Percentiles rank a stretch among this genome's conserved stretches.
Evolutionary conservation across 2,329 filamentous ascomycete species (phyloP).

Genomic region (Hawksworthiomyces lignivorus): DNA sequence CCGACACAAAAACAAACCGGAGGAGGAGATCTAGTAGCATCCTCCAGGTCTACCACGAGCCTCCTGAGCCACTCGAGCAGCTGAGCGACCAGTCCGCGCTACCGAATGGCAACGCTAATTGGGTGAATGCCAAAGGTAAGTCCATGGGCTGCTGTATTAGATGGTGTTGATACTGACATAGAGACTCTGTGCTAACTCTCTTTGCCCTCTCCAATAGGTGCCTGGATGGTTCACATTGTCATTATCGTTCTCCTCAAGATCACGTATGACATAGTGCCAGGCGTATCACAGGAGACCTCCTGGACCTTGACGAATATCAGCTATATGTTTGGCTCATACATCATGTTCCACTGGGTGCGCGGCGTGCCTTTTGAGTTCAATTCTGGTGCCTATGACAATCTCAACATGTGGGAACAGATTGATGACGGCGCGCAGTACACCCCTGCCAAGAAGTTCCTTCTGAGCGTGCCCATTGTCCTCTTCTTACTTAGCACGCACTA

Average conservation of each 20-base stretch:
- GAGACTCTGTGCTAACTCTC: not conserved
- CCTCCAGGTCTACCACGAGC: conserved; percentile 87
- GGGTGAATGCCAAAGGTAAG: conserved; percentile 98
- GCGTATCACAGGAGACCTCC: conserved; percentile 93
- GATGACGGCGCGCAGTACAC: conserved; percentile 99
- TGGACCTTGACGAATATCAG: conserved; percentile 99
- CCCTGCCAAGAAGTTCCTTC: conserved; percentile 94
- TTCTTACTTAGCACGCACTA: conserved; percentile 98
- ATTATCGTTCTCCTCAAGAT: conserved; percentile 89
- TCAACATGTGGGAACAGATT: conserved; percentile 99
- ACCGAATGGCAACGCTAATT: conserved; percentile 94
- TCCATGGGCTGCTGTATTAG: no score
- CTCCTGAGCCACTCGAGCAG: conserved; percentile 92
- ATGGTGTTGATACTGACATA: no score
- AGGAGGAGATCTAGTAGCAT: conserved; percentile 95
- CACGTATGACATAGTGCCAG: conserved; percentile 92
- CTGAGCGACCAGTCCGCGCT: conserved; percentile 92
- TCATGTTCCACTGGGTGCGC: conserved; percentile 99
- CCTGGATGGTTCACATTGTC: conserved; percentile 96
- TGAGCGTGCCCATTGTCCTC: conserved; percentile 86
- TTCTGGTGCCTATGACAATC: conserved; percentile 93
- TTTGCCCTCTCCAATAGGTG: conserved; percentile 49
- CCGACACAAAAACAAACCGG: conserved; percentile 61
- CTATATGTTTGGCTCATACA: conserved; percentile 97
- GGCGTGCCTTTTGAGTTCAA: conserved; percentile 99